Evolutionary conservation across 768 basidiomycete species (phyloP).

Genomic region (Scleroderma bovista): DNA sequence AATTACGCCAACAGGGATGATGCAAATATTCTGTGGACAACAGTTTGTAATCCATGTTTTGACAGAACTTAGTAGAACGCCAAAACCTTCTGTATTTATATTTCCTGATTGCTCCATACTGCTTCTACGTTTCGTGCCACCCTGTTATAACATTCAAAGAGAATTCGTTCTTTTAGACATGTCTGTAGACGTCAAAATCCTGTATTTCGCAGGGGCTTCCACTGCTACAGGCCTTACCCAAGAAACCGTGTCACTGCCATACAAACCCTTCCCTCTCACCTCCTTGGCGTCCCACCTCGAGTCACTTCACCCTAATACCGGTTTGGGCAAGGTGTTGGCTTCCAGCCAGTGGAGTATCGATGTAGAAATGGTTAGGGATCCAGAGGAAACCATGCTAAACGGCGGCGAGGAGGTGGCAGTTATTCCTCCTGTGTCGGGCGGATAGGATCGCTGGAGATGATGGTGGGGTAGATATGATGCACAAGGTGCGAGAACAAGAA

Average conservation of each 20-base stretch:
- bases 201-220: constrained; percentile 61
- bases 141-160: no score
- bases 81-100: no score
- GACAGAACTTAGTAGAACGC: no score
- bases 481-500: no score
- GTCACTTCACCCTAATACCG: constrained; percentile 46
- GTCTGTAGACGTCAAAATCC: constrained; percentile 40
- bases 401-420: constrained; percentile 77
- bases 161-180: no score
- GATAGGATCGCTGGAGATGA: constrained; percentile 35
- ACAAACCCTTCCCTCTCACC: no score
- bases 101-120: no score
- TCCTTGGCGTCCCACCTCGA: constrained; percentile 47
- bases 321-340: constrained; percentile 48
- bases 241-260: constrained; percentile 49
- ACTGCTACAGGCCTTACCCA: constrained; percentile 55
- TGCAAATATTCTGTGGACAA: no score
- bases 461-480: no score
- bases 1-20: constrained; percentile 47
- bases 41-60: no score
- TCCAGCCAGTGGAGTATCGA: constrained; percentile 75
- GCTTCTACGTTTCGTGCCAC: no score
- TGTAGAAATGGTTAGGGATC: constrained; percentile 72
- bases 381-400: constrained; percentile 41
- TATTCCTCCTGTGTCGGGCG: constrained; percentile 80